Base-by-base conservation (phyloP, 2,329 filamentous ascomycete species). In the Fonsecaea nubica region DNA sequence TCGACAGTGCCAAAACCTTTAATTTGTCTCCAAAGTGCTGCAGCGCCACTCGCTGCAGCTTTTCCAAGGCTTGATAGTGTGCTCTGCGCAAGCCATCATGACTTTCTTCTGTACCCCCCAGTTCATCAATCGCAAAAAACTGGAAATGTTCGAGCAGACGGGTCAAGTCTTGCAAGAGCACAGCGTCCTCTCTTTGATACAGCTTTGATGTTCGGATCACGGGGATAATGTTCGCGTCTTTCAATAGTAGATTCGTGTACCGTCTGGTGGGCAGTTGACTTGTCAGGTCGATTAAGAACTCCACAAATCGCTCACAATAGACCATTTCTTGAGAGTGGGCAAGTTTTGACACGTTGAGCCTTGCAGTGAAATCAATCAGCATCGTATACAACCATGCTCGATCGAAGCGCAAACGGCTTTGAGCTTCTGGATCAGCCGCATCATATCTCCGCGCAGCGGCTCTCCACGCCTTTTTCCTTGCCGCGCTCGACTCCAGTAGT, bases 281-380 rank as follows among this genome's bases (percentile, higher is more conserved):
- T 77, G 96, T 89, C 21, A 99, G 81, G 76, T 99, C 95, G 8
- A 91, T 90, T 56, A 99, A 82, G 59, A 99, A 90, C 78, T 99
- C 95, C 59, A 95, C 80, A 69, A 98, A 94, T n/a, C 93, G 87
- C 78, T 98, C 94, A 76, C 92, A 96, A 78, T 97, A 99, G 21
- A 93, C 77, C 71, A 91, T 88, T 36, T 93, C 90, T 78, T 78
- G 69, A 77, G 74, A 63, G 75, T 72, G 36, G 70, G 68, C 15
- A 67, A 71, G 5, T 15, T 77, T 77, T 12, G 73, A 35, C 3
- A 83, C 81, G 76, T 96, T 92, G 9, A 97, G 80, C 62, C 90
- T 83, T 67, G 88, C 85, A 35, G 97, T 76, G 73, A 98, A 97
- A 74, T 96, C 91, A 36, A 97, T 79, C 0, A 95, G 82, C 72